Base-by-base conservation (phyloP, 73 alveolate species). In the Uronychia setigera region DNA sequence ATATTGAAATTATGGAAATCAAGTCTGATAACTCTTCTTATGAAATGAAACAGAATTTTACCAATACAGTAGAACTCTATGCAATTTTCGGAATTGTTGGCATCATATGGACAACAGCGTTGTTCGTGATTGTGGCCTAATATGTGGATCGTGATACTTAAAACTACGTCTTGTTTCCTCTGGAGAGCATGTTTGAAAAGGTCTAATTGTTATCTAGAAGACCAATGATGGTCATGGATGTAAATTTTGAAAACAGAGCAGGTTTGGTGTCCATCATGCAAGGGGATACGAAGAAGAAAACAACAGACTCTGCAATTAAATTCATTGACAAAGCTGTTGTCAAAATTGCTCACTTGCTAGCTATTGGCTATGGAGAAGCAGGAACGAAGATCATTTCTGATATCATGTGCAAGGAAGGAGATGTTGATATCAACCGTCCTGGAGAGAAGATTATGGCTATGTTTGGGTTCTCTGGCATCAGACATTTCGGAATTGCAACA, bases 331-430 rank as follows among this genome's bases (percentile, higher is more conserved):
- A 93, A 60, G 93, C 95, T 35, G 89, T 93, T 58, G 89, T 93
- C 33, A 95, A 95, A 82, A 95, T 95, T 78, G 98, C 97, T 11
- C 95, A 93, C 58, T 87, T 94, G 74, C 89, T 94, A 26, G 98
- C 98, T n/a, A 83, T 92, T 76, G 94, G 96, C 27, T 92, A 91
- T 86, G 98, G 98, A 32, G 91, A 88, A 82, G 98, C 95, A 26
- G 98, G 97, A 29, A 92, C 96, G 0, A 92, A 89, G 78, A 94
- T 92, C 57, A 92, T 94, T 74, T 93, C 93, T 35, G 81, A 94
- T 33, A 94, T 87, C 84, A 89, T 94, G 91, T 75, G 86, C 28
- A 86, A 80, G 58, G 92, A 84, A 80, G 97, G 91, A 26, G 87
- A 84, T 29, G 93, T 86, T 1, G 85, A 86, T 88, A 91, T 92